These are phyloP conservation scores for Tetragonia tetragonoides DNA, from an alignment of 148 eudicot species.

Conservation along the genomic window DNA sequence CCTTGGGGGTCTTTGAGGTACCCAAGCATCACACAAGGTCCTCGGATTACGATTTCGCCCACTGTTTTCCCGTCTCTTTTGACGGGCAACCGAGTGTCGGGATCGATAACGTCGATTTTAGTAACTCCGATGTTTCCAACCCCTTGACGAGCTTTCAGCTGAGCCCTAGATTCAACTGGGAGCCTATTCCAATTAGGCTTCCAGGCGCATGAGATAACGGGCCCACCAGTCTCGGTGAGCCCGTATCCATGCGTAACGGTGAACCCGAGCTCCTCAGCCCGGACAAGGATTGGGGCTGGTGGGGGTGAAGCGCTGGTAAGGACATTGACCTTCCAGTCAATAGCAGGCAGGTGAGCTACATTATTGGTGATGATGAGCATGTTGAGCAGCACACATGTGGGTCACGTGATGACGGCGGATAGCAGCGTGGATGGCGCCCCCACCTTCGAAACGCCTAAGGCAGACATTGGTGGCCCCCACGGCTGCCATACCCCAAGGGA, in stretches of 20 bases:
- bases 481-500: constrained; percentile 36
- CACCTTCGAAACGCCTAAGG: constrained; percentile 10
- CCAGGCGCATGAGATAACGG: constrained; percentile 27
- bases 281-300: constrained; percentile 29
- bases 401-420: constrained; percentile 34
- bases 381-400: constrained; percentile 76
- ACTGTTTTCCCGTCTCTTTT: constrained; percentile 41
- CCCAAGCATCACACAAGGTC: constrained; percentile 58
- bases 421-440: constrained; percentile 3
- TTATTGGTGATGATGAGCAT: constrained; percentile 35
- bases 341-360: neutral
- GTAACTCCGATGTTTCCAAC: constrained; percentile 21
- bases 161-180: constrained; percentile 11
- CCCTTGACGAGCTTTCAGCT: constrained; percentile 28
- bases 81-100: constrained; percentile 22
- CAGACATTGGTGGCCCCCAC: constrained; percentile 30
- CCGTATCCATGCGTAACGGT: constrained; percentile 35
- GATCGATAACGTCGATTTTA: constrained; percentile 18
- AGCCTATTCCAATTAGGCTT: constrained; percentile 9
- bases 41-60: constrained; percentile 55
- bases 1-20: constrained; percentile 50
- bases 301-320: constrained; percentile 45
- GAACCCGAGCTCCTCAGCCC: constrained; percentile 39
- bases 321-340: constrained; percentile 23
- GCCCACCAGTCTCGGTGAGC: constrained; percentile 29